Percentiles rank a stretch among this genome's conserved stretches.
Conservation (phyloP, 2,329 filamentous ascomycete genomes). For the Periconia sp. region DNA sequence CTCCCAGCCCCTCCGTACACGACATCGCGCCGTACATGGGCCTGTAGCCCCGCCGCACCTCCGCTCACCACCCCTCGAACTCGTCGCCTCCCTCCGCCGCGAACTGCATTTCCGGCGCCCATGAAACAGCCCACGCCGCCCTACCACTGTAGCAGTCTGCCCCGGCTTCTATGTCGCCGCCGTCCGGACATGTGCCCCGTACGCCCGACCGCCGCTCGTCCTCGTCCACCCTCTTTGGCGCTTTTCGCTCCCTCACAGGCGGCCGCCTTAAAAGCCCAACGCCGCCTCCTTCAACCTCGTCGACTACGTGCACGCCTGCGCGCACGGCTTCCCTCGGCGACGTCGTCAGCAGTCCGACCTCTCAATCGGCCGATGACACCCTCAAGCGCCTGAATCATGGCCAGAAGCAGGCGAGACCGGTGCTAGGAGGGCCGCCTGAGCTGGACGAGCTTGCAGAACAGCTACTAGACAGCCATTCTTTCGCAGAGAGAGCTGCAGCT, state of each 20-base stretch:
- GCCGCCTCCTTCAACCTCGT: slow-evolving; percentile 37
- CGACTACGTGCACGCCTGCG: slow-evolving; percentile 36
- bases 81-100: too few species aligned
- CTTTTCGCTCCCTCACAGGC: slow-evolving; percentile 45
- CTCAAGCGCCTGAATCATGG: slow-evolving; percentile 33
- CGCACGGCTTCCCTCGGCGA: slow-evolving; percentile 36
- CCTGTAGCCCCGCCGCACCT: slow-evolving; percentile 22
- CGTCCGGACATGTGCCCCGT: slow-evolving; percentile 40
- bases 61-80: slow-evolving; percentile 17
- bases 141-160: not conserved
- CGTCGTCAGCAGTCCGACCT: slow-evolving; percentile 24
- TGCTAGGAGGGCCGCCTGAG: slow-evolving; percentile 46
- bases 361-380: slow-evolving; percentile 31
- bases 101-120: slow-evolving; percentile 22
- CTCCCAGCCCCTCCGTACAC: slow-evolving; percentile 5
- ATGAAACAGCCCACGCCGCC: slow-evolving; percentile 9
- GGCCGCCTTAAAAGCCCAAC: slow-evolving; percentile 42
- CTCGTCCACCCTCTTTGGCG: slow-evolving; percentile 44
- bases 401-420: slow-evolving; percentile 23
- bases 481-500: slow-evolving; percentile 37
- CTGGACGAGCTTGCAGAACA: slow-evolving; percentile 39
- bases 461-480: slow-evolving; percentile 29
- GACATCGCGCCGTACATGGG: slow-evolving; percentile 14
- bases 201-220: slow-evolving; percentile 48
- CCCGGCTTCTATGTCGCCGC: slow-evolving; percentile 45